These are phyloP conservation scores for Albugo laibachii DNA, from an alignment of 352 stramenopile species.

Conservation along the genomic window DNA sequence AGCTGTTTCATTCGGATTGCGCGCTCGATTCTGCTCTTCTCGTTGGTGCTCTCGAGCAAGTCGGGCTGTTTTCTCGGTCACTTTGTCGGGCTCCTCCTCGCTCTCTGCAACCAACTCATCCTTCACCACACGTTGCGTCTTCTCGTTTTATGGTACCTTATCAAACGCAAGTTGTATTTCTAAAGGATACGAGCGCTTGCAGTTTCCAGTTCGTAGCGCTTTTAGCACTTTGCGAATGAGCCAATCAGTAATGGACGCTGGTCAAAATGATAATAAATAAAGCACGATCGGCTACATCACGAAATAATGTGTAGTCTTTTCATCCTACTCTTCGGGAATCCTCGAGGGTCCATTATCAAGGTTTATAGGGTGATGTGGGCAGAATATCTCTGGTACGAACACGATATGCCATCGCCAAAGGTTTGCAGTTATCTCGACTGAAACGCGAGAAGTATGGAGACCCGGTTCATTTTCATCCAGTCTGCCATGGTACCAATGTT, in stretches of 20 bases:
- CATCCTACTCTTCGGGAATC: no score
- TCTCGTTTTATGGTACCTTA: conserved; percentile 73
- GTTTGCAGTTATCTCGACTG: conserved; percentile 49
- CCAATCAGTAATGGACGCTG: no score
- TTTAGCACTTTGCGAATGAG: conserved; percentile 23
- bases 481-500: conserved; percentile 36
- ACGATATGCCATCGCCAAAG: conserved; percentile 83
- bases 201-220: conserved; percentile 32
- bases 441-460: conserved; percentile 78
- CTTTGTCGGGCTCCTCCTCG: conserved; percentile 37
- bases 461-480: conserved; percentile 69
- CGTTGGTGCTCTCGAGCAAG: conserved; percentile 60
- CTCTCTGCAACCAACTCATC: conserved; percentile 37
- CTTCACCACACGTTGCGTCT: conserved; percentile 15
- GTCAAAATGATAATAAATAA: no score
- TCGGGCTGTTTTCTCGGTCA: conserved; percentile 63
- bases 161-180: conserved; percentile 76
- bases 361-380: no score
- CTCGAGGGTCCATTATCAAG: no score
- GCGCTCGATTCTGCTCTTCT: conserved; percentile 36
- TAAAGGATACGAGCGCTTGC: conserved; percentile 66
- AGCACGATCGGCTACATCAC: no score
- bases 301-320: no score
- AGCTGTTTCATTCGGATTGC: conserved; percentile 11
- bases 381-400: conserved; percentile 97